Evolutionary conservation across 495 filamentous ascomycete genomes (phyloP).

Genomic region (Neurospora tetraspora): DNA sequence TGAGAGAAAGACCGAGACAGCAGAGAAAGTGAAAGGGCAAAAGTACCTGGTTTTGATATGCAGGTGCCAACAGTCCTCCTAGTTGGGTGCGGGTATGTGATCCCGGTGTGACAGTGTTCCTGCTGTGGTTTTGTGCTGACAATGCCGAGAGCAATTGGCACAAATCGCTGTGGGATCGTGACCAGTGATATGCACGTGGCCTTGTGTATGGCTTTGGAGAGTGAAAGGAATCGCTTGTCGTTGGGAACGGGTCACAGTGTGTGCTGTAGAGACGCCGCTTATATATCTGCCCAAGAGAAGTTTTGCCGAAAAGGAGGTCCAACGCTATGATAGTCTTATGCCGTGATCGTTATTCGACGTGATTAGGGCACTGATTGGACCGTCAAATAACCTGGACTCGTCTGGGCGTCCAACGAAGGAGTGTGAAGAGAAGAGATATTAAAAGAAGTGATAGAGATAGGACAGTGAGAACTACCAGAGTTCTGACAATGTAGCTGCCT

Average conservation of each 20-base stretch:
- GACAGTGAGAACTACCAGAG: constrained; percentile 42
- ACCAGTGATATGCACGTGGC: neutral
- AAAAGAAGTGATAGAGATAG: constrained; percentile 16
- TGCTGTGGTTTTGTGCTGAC: neutral
- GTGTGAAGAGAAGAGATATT: constrained; percentile 4
- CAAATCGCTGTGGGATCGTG: neutral
- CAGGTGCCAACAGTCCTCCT: neutral
- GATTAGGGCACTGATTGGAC: neutral
- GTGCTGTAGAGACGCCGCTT: neutral
- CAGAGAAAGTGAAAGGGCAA: neutral
- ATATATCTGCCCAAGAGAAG: neutral
- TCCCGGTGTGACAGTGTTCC: neutral
- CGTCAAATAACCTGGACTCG: neutral
- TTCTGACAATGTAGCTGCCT: constrained; percentile 18
- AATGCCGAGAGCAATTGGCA: neutral
- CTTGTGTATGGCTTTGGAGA: neutral
- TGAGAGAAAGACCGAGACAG: neutral
- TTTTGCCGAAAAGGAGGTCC: neutral
- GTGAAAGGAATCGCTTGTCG: neutral
- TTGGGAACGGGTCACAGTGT: neutral
- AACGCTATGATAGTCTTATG: neutral
- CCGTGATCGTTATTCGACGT: neutral
- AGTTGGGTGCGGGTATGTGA: neutral
- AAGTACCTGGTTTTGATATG: neutral
- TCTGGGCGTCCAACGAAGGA: constrained; percentile 1